Evolutionary conservation across 2,329 filamentous ascomycete species (phyloP), one percentile per base, ranked within the genome.

Genomic region (Fusarium sp.): DNA sequence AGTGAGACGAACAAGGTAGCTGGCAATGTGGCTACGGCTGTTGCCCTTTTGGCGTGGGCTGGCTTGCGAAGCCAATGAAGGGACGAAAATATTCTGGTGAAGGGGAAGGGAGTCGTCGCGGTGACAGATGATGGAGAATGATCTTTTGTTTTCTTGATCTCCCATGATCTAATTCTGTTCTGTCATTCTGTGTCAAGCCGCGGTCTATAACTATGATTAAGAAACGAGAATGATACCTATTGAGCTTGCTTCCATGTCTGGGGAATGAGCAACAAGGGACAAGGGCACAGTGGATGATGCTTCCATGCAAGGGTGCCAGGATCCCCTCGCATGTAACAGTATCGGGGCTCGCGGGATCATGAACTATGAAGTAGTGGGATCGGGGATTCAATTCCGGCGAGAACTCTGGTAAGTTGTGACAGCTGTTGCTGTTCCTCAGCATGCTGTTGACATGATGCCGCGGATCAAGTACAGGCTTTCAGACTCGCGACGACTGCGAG

Each of bases 401-500:
- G 34, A 39, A 13, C 5, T 9, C 11, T 10, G 8, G 20, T 28
- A 3, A n/a, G 3, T 18, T 28, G 26, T n/a, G 12, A 20, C 52
- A 32, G 17, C 22, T 42, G 6, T 56, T 24, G 17, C 51, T 15
- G 11, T n/a, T 41, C 1, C 3, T 18, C 11, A 17, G 24, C 26
- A 55, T 41, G 34, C 20, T 11, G 20, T 8, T 9, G 24, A 30
- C 14, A 39, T 8, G 51, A 5, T 3, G 15, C 11, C 17, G 17
- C 18, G 4, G 2, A 28, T 44, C 36, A 70, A 24, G 52, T 56
- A 30, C 68, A 72, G 17, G 68, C 70, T n/a, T 72, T 68, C 5
- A 72, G 38, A 56, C 70, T 72, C 7, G 68, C 68, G 14, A 72
- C 70, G 5, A 72, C 70, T 17, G 68, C 70, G 17, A 72, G 13